phyloP scores from a whole-genome alignment of 345 rosid species.

The Populus euphratica region DNA sequence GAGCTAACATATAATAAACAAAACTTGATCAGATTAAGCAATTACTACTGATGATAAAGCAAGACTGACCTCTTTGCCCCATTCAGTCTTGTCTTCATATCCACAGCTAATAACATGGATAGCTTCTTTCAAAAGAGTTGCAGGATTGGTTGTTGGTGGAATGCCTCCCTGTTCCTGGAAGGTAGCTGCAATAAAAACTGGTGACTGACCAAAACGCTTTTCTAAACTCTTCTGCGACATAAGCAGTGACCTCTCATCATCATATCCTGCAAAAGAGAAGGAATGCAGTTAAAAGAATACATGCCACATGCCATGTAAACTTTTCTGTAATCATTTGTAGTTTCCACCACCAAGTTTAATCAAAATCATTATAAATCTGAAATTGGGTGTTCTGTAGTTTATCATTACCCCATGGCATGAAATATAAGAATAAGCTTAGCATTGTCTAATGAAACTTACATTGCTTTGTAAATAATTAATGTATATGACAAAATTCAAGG shows the following conservation, averaged over 20 bases:
- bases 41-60: too few relatives aligned
- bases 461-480: not conserved
- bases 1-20: not conserved
- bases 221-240: constrained; percentile 97
- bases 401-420: not conserved
- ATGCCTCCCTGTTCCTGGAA: constrained; percentile 98
- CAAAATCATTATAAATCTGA: not conserved
- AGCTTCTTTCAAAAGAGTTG: constrained; percentile 91
- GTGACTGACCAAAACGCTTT: constrained; percentile 99
- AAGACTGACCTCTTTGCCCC: constrained; percentile 93
- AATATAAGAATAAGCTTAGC: not conserved
- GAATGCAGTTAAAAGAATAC: not conserved
- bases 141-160: constrained; percentile 94
- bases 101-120: constrained; percentile 99
- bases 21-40: not conserved
- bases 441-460: not conserved
- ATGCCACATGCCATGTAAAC: not conserved
- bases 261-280: constrained; percentile 71
- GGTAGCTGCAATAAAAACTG: constrained; percentile 96
- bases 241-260: constrained; percentile 93
- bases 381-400: not conserved
- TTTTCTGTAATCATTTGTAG: not conserved
- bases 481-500: not conserved
- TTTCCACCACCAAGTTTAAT: not conserved
- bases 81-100: constrained; percentile 97